Percentiles rank a stretch among this genome's conserved stretches.
These are phyloP conservation scores for Pythium brachiatum DNA, from an alignment of 352 stramenopile genomes.

Conservation along the genomic window DNA sequence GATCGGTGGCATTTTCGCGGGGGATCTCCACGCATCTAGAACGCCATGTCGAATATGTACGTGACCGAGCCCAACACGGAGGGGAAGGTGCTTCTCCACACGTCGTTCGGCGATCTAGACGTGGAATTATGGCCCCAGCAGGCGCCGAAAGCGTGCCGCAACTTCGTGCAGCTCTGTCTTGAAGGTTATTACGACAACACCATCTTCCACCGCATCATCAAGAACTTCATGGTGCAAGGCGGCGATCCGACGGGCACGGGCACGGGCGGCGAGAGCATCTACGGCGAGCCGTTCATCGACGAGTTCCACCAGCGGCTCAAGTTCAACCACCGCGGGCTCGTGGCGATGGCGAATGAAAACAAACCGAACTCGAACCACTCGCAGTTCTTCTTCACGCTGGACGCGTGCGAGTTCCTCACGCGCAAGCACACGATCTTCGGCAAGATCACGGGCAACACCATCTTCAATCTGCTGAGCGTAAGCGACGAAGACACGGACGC, in stretches of 20 bases:
- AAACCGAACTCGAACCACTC: slow-evolving; percentile 85
- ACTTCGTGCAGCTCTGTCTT: slow-evolving; percentile 92
- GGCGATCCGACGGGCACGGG: slow-evolving; percentile 90
- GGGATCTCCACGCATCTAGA: neutral
- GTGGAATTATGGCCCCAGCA: slow-evolving; percentile 97
- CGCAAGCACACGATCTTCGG: slow-evolving; percentile 95
- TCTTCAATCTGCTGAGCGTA: slow-evolving; percentile 97
- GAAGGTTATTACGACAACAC: slow-evolving; percentile 95
- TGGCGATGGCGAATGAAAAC: slow-evolving; percentile 93
- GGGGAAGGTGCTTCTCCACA: slow-evolving; percentile 96
- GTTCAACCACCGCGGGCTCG: slow-evolving; percentile 95
- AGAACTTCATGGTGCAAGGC: slow-evolving; percentile 95
- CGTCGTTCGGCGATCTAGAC: slow-evolving; percentile 96
- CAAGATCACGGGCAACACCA: slow-evolving; percentile 94
- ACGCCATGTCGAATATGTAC: slow-evolving; percentile 95
- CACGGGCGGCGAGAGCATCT: slow-evolving; percentile 80
- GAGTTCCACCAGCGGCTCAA: slow-evolving; percentile 94
- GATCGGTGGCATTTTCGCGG: neutral
- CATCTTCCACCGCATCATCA: slow-evolving; percentile 95
- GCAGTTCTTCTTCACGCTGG: slow-evolving; percentile 99
- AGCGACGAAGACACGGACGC: slow-evolving; percentile 84
- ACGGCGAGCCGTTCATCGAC: slow-evolving; percentile 76
- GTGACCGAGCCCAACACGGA: slow-evolving; percentile 94
- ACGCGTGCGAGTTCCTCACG: slow-evolving; percentile 93
- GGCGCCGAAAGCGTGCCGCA: slow-evolving; percentile 92